Conservation (phyloP, 257 asterid species). For the Forsythia suspensa region DNA sequence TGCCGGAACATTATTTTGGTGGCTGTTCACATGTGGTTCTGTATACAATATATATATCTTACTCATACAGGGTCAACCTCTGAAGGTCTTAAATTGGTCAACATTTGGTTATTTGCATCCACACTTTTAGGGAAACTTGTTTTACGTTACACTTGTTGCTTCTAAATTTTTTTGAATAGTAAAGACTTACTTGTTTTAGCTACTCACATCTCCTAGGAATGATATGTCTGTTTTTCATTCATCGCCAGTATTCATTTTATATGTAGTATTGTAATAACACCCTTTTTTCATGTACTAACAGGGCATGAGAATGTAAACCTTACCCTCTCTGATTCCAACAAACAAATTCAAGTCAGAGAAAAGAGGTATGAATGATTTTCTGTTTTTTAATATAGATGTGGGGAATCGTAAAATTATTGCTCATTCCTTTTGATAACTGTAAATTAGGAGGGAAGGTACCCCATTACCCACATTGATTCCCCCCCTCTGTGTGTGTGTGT, state of each 20-base stretch:
- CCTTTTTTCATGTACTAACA: slow-evolving; percentile 23
- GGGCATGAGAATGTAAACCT: slow-evolving; percentile 39
- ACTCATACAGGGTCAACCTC: too few species aligned
- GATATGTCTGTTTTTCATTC: slow-evolving; percentile 2
- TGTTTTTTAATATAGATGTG: slow-evolving; percentile 9
- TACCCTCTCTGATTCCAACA: slow-evolving; percentile 28
- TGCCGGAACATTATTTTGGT: neutral
- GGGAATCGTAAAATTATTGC: slow-evolving; percentile 10
- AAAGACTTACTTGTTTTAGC: neutral
- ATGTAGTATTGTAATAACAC: slow-evolving; percentile 2
- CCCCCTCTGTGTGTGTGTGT: neutral
- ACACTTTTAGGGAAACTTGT: neutral
- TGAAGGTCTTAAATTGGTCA: neutral
- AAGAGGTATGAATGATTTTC: slow-evolving; percentile 53
- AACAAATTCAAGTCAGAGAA: slow-evolving; percentile 41
- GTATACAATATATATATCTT: too few species aligned
- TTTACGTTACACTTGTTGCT: neutral
- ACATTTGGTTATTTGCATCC: slow-evolving; percentile 1
- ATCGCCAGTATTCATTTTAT: neutral
- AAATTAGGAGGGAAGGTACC: slow-evolving; percentile 1
- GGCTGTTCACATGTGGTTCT: neutral
- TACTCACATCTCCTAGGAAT: neutral
- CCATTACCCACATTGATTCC: neutral
- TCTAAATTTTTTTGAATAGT: neutral
- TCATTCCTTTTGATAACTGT: neutral